These are phyloP conservation scores for Lobosporangium transversale DNA, from an alignment of 192 early-diverging fungal species.

Conservation along the genomic window DNA sequence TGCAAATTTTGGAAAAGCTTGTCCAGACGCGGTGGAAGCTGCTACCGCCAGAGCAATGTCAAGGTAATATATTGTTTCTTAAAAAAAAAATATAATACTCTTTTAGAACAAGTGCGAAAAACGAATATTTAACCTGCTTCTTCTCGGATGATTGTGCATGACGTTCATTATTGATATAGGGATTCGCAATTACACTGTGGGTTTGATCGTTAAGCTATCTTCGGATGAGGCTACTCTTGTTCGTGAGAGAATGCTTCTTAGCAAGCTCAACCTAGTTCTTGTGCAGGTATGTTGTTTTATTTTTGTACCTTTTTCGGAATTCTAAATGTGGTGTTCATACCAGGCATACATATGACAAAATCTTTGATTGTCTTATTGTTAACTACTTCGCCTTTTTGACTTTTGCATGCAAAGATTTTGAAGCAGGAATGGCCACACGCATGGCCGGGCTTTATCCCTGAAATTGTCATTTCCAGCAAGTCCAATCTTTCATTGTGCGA, in stretches of 20 bases:
- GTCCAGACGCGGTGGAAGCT: conserved; percentile 99
- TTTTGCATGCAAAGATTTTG: conserved; percentile 73
- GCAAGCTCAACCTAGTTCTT: conserved; percentile 95
- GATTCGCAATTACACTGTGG: conserved; percentile 96
- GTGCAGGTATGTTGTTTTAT: conserved; percentile 80
- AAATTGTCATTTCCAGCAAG: conserved; percentile 95
- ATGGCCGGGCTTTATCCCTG: conserved; percentile 98
- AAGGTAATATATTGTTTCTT: conserved; percentile 61
- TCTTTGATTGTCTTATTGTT: too few relatives aligned
- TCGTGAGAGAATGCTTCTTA: conserved; percentile 82
- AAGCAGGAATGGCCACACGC: conserved; percentile 99
- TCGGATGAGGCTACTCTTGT: conserved; percentile 84
- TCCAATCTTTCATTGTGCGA: conserved; percentile 93
- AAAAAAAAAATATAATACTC: neutral
- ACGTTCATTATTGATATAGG: too few relatives aligned
- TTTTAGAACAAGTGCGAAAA: conserved; percentile 10
- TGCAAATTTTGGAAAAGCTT: conserved; percentile 92
- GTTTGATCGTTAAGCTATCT: conserved; percentile 89
- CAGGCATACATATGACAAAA: too few relatives aligned
- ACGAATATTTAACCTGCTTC: too few relatives aligned
- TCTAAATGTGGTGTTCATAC: neutral
- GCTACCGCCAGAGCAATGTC: conserved; percentile 82
- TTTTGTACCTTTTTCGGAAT: neutral
- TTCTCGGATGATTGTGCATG: too few relatives aligned
- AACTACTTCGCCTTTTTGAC: too few relatives aligned